A percentile compares a stretch with the other conserved stretches of the same genome.
Evolutionary conservation across 345 rosid species (phyloP).

Genomic region (Citrus reticulata): DNA sequence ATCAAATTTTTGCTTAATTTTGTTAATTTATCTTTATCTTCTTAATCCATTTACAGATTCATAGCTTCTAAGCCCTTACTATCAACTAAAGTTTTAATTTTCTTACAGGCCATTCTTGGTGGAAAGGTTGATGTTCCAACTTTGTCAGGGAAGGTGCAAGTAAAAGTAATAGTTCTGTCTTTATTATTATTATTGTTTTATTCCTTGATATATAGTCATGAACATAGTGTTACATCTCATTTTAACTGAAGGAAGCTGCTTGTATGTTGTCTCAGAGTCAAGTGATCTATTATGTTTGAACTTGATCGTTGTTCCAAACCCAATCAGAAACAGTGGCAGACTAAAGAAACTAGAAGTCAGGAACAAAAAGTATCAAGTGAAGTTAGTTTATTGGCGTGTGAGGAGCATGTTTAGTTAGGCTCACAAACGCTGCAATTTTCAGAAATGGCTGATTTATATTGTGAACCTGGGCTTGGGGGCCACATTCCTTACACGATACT

Average conservation of each 20-base stretch:
- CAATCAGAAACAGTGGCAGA: neutral
- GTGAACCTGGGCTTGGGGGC: neutral
- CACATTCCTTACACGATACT: neutral
- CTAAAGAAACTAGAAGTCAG: neutral
- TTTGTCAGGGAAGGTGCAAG: slow-evolving; percentile 55
- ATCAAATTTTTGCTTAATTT: neutral
- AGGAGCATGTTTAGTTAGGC: neutral
- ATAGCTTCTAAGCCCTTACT: neutral
- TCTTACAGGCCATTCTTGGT: slow-evolving; percentile 84
- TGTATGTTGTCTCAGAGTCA: neutral
- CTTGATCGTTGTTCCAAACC: neutral
- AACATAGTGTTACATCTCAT: neutral
- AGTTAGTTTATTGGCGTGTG: neutral
- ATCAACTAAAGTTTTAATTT: slow-evolving; percentile 9
- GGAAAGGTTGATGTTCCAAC: slow-evolving; percentile 86
- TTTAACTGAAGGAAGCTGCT: neutral
- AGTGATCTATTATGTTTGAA: neutral
- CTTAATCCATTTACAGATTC: slow-evolving; percentile 1
- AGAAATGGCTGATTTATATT: neutral
- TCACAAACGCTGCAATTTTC: neutral
- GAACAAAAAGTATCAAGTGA: neutral
- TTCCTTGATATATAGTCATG: neutral
- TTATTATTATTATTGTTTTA: neutral
- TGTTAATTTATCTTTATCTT: neutral
- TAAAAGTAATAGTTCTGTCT: slow-evolving; percentile 46